Percentiles rank a stretch among this genome's conserved stretches.
phyloP scores from a whole-genome alignment of 805 yeast genomes.

The Metschnikowia cubensis region DNA sequence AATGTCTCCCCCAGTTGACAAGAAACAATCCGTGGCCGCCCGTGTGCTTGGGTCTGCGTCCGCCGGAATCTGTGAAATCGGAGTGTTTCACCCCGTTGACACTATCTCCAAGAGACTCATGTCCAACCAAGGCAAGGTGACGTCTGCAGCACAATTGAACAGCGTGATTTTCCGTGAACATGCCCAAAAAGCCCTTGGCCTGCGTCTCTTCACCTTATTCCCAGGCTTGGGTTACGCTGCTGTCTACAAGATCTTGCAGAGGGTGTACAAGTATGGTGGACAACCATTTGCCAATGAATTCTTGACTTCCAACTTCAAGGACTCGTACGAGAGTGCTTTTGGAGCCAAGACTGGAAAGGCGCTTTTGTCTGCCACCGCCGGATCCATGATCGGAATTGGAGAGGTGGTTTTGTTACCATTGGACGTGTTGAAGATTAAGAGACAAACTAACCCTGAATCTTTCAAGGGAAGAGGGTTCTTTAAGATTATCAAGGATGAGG shows the following conservation, averaged over 20 bases:
- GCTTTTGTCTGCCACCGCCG: conserved; percentile 94
- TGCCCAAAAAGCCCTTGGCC: conserved; percentile 65
- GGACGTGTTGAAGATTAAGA: conserved; percentile 94
- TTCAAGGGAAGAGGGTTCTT: conserved; percentile 97
- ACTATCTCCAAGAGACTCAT: conserved; percentile 94
- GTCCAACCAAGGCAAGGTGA: conserved; percentile 72
- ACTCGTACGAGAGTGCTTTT: conserved; percentile 66
- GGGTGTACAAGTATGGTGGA: conserved; percentile 98
- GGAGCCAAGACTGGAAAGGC: conserved; percentile 97
- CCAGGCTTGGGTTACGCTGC: conserved; percentile 99
- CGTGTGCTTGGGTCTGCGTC: conserved; percentile 96
- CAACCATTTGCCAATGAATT: conserved; percentile 98
- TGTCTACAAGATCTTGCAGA: conserved; percentile 89
- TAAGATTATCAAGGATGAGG: conserved; percentile 84
- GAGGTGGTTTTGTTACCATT: conserved; percentile 93
- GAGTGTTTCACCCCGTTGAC: conserved; percentile 97
- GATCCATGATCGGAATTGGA: conserved; percentile 95
- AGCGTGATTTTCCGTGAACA: conserved; percentile 80
- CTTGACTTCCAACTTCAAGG: conserved; percentile 68
- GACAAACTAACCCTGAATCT: conserved; percentile 99
- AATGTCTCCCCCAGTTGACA: conserved; percentile 45
- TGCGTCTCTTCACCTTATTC: conserved; percentile 77
- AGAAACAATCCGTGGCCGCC: conserved; percentile 84
- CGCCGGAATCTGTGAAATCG: conserved; percentile 96
- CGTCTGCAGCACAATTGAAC: conserved; percentile 66